These are phyloP conservation scores for Epicoccum sorghinum DNA, from an alignment of 2,329 filamentous ascomycete genomes.

Conservation along the genomic window DNA sequence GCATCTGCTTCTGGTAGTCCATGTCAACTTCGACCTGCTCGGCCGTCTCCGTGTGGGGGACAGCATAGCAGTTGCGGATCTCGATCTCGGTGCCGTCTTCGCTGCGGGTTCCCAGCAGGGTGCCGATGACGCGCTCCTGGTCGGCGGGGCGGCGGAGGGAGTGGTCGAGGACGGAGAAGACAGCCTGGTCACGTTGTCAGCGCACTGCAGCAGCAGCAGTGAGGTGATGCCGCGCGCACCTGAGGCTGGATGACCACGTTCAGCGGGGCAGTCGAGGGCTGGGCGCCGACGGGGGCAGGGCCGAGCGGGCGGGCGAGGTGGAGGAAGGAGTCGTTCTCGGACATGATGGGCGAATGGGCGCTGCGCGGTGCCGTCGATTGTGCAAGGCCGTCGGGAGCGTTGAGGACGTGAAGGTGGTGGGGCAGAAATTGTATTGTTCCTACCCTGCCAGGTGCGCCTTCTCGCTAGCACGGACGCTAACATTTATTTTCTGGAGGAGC, in stretches of 20 bases:
- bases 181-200: slow-evolving; percentile 53
- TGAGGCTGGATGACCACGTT: slow-evolving; percentile 95
- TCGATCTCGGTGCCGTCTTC: slow-evolving; percentile 98
- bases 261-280: slow-evolving; percentile 87
- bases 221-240: slow-evolving; percentile 57
- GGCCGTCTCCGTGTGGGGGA: slow-evolving; percentile 96
- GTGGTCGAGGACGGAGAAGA: slow-evolving; percentile 80
- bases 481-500: slow-evolving; percentile 19
- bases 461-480: slow-evolving; percentile 21
- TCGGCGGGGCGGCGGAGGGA: slow-evolving; percentile 89
- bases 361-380: slow-evolving; percentile 16
- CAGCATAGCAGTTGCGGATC: slow-evolving; percentile 95
- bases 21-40: slow-evolving; percentile 99
- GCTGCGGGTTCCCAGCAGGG: slow-evolving; percentile 87
- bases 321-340: slow-evolving; percentile 83
- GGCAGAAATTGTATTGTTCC: slow-evolving; percentile 20
- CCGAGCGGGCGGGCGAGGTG: slow-evolving; percentile 93
- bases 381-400: slow-evolving; percentile 18
- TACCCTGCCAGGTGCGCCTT: slow-evolving; percentile 17
- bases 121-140: slow-evolving; percentile 95
- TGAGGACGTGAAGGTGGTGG: slow-evolving; percentile 22
- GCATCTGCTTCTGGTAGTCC: slow-evolving; percentile 99
- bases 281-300: slow-evolving; percentile 77
- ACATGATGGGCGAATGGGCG: slow-evolving; percentile 66
- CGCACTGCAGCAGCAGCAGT: not conserved